Base-by-base conservation (phyloP, 1,284 basidiomycete genomes). In the Baeospora myosura region DNA sequence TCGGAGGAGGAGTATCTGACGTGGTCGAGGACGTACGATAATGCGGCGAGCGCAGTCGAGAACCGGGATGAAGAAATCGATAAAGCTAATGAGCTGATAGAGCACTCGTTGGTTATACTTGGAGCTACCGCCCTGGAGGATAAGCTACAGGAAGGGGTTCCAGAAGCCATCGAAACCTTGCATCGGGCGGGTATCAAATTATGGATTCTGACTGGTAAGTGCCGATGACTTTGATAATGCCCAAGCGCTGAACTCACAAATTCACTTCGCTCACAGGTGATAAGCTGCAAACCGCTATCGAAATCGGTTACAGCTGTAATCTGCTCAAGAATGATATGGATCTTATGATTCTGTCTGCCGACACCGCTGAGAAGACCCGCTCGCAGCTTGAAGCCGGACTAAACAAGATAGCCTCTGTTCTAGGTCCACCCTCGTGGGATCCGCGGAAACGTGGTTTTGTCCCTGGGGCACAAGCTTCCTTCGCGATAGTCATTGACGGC, bases 71-170 rank as follows among this genome's bases (percentile, higher is more conserved):
- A 90, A 54, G 85, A 86, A 60, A 82, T 98, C 34, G 94, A 96
- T 48, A 85, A 82, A 63, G 89, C 88, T 2, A 85, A 80, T 52
- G 89, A 91, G 47, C 54, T 75, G 52, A 80, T 98, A 51, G 94
- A 98, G 59, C 80, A 87, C 56, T 78, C 79, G 25, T 65, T 98
- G 38, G 62, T 67, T 12, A 85, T 98, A 41, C 71, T 98, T 3
- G 94, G 95, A 1, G 95, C 94, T 2, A 98, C 95, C 0, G 94
- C 94, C 2, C 64, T 98, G 40, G 94, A 98, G 62, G 95, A 98
- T 63, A 97, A 97, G 69, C 66, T 98, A 48, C 95, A 98, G 61
- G 91, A 88, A 54, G 94, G 95, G 21, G 94, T 98, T 1, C 95
- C 95, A 0, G 93, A 96, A 47, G 87, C 95, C 0, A 98, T 98